Base-by-base conservation (phyloP, 495 filamentous ascomycete species). In the Penicillium riverlandense region DNA sequence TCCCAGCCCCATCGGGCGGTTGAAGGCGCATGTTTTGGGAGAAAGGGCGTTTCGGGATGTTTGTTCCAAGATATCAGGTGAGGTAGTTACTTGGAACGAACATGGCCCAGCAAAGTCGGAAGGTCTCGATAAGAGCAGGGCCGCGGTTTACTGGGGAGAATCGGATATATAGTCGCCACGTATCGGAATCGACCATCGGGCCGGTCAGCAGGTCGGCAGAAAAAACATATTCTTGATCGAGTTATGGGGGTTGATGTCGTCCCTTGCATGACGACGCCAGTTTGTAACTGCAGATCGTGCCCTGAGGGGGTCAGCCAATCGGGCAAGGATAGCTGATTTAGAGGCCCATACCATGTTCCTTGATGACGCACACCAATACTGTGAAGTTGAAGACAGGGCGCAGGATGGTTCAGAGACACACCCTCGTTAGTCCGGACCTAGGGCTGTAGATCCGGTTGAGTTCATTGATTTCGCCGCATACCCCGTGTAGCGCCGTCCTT, bases 11-110 rank as follows among this genome's bases (percentile, higher is more conserved):
- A 13, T 27, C 48, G 11, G 51, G 45, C 14, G 46, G 51, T 40
- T 58, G 51, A 35, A 58, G 48, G 43, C 43, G 54, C 54, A 58
- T 58, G 11, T 12, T 51, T 27, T 10, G 31, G 29, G 22, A 37
- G 29, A 34, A 29, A 15, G 11, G 36, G 47, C 12, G 33, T 36
- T 16, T 42, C 36, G 35, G 29, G 38, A 34, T 34, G 32, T 34
- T 34, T 34, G 32, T 34, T 34, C 32, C 32, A 12, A 22, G 22
- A 22, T 22, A 22, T 22, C 4, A 22, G 4, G 2, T 22, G 2
- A 22, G 22, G 22, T 22, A 22, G 22, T 22, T 22, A 22, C 22
- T 22, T 22, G 22, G 22, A 22, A 22, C 22, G 22, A 6, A 22
- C 22, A 22, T 22, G 22, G 22, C 22, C 22, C 22, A 22, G 22